These are phyloP conservation scores for Aspergillus sclerotiicarbonarius DNA, from an alignment of 495 filamentous ascomycete species.

Conservation along the genomic window DNA sequence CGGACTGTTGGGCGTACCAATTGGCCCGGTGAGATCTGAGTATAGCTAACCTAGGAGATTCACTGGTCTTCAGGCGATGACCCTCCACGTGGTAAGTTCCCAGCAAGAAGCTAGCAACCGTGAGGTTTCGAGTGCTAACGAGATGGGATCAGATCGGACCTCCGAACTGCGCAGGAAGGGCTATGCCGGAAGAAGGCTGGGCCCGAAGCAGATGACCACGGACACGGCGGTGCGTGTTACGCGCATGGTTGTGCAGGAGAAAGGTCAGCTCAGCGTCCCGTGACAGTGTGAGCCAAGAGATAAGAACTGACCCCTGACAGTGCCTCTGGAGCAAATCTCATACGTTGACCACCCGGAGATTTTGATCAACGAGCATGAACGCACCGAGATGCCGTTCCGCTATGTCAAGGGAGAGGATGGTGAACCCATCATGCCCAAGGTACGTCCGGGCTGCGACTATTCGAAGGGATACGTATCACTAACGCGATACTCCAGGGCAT, in stretches of 20 bases:
- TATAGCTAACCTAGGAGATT: constrained; percentile 17
- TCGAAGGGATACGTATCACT: neutral
- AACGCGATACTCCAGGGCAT: constrained; percentile 64
- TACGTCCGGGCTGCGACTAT: constrained; percentile 36
- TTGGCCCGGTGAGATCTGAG: neutral
- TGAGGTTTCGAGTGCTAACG: neutral
- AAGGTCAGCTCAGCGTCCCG: constrained; percentile 48
- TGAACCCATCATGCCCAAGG: constrained; percentile 85
- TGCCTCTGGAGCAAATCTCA: constrained; percentile 68
- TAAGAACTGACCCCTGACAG: constrained; percentile 42
- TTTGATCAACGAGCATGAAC: constrained; percentile 84
- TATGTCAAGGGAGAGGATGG: constrained; percentile 78
- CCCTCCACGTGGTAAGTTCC: constrained; percentile 77
- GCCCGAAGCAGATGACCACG: constrained; percentile 96
- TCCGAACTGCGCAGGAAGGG: constrained; percentile 91
- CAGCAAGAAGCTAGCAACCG: neutral
- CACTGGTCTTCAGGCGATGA: constrained; percentile 68
- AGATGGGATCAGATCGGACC: constrained; percentile 68
- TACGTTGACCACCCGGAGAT: constrained; percentile 89
- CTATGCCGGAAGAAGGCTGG: constrained; percentile 81
- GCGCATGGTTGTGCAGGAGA: constrained; percentile 78
- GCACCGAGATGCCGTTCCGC: constrained; percentile 94
- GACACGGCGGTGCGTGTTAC: constrained; percentile 96
- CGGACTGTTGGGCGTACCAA: neutral
- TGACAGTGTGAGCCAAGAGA: neutral